These are phyloP conservation scores for Wickerhamomyces chaumierensis DNA, from an alignment of 805 yeast species.

Conservation along the genomic window DNA sequence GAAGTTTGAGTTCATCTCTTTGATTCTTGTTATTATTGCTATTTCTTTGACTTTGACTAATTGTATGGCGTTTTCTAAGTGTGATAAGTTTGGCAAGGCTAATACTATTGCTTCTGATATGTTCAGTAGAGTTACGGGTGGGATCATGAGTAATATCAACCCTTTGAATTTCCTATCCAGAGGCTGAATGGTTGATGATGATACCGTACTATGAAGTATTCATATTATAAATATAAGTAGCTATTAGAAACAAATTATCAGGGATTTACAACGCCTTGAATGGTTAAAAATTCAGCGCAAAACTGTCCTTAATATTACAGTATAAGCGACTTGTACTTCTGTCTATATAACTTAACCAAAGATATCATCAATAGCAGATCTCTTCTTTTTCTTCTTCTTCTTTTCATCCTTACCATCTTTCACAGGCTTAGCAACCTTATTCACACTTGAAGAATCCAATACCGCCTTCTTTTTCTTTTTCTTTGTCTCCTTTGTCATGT, in stretches of 20 bases:
- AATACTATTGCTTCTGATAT: constrained; percentile 50
- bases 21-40: constrained; percentile 56
- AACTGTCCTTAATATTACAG: no score
- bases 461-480: constrained; percentile 6
- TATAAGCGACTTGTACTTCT: no score
- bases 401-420: constrained; percentile 1
- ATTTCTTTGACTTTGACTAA: constrained; percentile 67
- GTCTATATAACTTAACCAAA: no score
- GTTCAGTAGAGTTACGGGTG: constrained; percentile 40
- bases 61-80: constrained; percentile 80
- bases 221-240: no score
- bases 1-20: constrained; percentile 61
- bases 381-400: constrained; percentile 35
- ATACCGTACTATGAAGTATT: no score
- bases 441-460: not conserved
- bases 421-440: no score
- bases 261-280: no score
- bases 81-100: constrained; percentile 88
- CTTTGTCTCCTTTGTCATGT: constrained; percentile 1
- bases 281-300: no score
- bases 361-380: constrained; percentile 61
- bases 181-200: not conserved
- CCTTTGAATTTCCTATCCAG: constrained; percentile 3
- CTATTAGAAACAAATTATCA: no score
- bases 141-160: constrained; percentile 35